A percentile compares a stretch with the other conserved stretches of the same genome.
These are phyloP conservation scores for Forsythia viridissima DNA, from an alignment of 257 asterid genomes.

Conservation along the genomic window DNA sequence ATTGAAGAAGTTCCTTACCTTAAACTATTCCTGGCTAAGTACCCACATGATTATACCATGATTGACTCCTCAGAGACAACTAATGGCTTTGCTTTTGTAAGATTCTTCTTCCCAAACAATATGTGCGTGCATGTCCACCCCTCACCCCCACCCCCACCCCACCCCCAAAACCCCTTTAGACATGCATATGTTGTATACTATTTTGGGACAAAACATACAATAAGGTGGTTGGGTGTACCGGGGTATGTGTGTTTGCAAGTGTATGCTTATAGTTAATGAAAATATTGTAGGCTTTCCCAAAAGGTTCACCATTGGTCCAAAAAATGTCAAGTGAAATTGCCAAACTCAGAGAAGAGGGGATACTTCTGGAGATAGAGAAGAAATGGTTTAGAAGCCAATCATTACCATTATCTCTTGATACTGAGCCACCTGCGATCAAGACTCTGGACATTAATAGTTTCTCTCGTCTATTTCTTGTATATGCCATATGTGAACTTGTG, in stretches of 20 bases:
- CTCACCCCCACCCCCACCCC: no score
- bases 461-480: constrained; percentile 35
- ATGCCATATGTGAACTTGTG: constrained; percentile 21
- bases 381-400: constrained; percentile 32
- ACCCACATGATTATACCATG: constrained; percentile 31
- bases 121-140: background rate
- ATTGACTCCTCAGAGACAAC: constrained; percentile 25
- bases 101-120: constrained; percentile 2
- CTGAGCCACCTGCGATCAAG: background rate
- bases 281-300: constrained; percentile 36
- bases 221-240: background rate
- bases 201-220: background rate
- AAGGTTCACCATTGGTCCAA: constrained; percentile 37
- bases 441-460: constrained; percentile 22
- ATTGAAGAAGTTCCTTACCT: constrained; percentile 48
- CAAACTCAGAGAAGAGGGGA: constrained; percentile 39
- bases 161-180: no score
- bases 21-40: constrained; percentile 27
- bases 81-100: constrained; percentile 46
- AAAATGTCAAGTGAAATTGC: constrained; percentile 41
- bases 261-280: background rate
- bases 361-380: constrained; percentile 34
- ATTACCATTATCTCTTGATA: constrained; percentile 1
- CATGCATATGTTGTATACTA: no score
- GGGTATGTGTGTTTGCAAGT: background rate